Conservation (phyloP, 2,329 filamentous ascomycete genomes). For the Phialemonium atrogriseum region DNA sequence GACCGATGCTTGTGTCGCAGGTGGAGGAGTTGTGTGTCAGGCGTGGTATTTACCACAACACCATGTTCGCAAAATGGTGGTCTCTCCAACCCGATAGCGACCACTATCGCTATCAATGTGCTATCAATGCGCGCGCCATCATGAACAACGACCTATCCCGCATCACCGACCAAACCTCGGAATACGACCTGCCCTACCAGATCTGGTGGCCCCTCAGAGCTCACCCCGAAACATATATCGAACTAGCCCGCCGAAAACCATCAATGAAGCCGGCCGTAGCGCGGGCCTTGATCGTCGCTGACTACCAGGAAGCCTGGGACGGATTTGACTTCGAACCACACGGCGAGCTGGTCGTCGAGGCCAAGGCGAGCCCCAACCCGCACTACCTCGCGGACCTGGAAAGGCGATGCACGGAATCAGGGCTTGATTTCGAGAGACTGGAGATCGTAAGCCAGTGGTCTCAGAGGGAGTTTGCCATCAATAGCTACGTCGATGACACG, state of each 20-base stretch:
- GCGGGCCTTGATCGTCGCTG: constrained; percentile 7
- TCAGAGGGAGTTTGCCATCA: too few relatives aligned
- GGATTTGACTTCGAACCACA: constrained; percentile 3
- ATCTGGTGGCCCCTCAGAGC: constrained; percentile 10
- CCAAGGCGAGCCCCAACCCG: background rate
- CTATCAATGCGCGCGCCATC: constrained; percentile 6
- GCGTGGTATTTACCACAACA: constrained; percentile 9
- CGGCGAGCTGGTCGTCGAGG: background rate
- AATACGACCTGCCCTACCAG: constrained; percentile 3
- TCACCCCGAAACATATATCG: constrained; percentile 1
- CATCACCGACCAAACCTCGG: constrained; percentile 3
- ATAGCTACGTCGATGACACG: too few relatives aligned
- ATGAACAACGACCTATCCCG: constrained; percentile 9
- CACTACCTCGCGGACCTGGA: too few relatives aligned
- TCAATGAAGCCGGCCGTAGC: constrained; percentile 4
- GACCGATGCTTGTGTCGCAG: constrained; percentile 9
- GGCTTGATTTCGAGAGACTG: too few relatives aligned
- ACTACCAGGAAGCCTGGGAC: constrained; percentile 5
- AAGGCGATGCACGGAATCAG: too few relatives aligned
- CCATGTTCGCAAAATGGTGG: constrained; percentile 8
- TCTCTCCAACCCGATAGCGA: constrained; percentile 3
- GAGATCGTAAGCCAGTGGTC: too few relatives aligned
- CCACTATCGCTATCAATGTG: background rate
- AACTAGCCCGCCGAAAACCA: constrained; percentile 4
- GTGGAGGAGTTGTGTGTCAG: background rate